A percentile compares a stretch with the other conserved stretches of the same genome.
Evolutionary conservation across 192 early-diverging fungal genomes (phyloP).

Genomic region (Dissophora ornata): DNA sequence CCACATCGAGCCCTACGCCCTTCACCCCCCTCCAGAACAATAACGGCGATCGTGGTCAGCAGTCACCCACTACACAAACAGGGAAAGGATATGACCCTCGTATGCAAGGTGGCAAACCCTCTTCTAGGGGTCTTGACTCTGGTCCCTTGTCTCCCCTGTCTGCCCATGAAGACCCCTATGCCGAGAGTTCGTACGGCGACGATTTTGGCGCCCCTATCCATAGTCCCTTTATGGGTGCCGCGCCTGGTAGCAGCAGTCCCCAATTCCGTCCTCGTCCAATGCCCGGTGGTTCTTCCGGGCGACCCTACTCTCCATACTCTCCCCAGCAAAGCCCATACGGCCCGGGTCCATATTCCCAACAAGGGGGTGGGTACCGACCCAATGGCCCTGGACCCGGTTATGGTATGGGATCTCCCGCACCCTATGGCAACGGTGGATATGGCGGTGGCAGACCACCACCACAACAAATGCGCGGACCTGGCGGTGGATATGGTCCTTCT

Average conservation of each 20-base stretch:
- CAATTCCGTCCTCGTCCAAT: too few species aligned
- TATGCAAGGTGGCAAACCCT: not conserved
- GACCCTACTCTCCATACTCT: constrained; percentile 1
- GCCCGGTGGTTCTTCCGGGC: not conserved
- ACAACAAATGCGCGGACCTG: not conserved
- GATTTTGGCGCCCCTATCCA: constrained; percentile 10
- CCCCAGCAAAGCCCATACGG: not conserved
- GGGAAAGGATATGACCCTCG: constrained; percentile 1
- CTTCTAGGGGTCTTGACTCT: not conserved
- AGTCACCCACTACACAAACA: not conserved
- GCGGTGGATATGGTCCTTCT: not conserved
- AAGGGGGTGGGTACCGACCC: too few species aligned
- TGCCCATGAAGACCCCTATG: constrained; percentile 34
- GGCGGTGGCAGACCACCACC: not conserved
- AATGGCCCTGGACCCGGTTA: too few species aligned
- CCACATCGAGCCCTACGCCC: constrained; percentile 22
- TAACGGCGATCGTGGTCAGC: not conserved
- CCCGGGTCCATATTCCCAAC: constrained; percentile 7
- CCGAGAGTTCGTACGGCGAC: constrained; percentile 29
- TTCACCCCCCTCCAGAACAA: not conserved
- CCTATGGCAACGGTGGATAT: not conserved
- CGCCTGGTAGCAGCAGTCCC: too few species aligned
- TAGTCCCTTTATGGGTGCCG: too few species aligned
- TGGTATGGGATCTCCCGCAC: too few species aligned
- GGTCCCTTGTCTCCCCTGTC: constrained; percentile 18